Percentiles rank a stretch among this genome's conserved stretches.
phyloP scores from a whole-genome alignment of 768 basidiomycete species.

The Leccinum variicolor region DNA sequence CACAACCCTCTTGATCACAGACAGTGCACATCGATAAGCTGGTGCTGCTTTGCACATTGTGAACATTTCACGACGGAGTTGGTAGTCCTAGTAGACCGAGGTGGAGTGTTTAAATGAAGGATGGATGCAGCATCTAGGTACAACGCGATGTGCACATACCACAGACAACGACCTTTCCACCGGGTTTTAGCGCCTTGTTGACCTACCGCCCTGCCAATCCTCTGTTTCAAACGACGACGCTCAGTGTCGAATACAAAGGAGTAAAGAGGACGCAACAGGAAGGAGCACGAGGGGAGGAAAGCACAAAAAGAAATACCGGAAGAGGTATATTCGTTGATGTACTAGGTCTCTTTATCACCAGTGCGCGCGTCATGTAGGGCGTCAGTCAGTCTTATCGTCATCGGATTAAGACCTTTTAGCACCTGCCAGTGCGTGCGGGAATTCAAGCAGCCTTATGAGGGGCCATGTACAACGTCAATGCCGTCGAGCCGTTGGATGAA shows the following conservation, averaged over 20 bases:
- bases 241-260: too few species aligned
- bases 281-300: too few species aligned
- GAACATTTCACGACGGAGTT: constrained; percentile 49
- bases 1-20: not conserved
- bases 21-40: constrained; percentile 59
- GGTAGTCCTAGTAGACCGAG: not conserved
- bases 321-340: too few species aligned
- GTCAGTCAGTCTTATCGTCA: too few species aligned
- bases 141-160: constrained; percentile 47
- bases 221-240: too few species aligned
- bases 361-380: too few species aligned
- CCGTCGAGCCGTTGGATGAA: constrained; percentile 61
- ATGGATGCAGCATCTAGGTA: not conserved
- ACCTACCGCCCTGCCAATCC: too few species aligned
- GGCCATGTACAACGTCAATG: constrained; percentile 73
- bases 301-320: too few species aligned
- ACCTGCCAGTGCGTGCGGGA: too few species aligned
- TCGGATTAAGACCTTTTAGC: too few species aligned
- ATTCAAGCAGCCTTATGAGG: constrained; percentile 54
- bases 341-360: too few species aligned
- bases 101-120: constrained; percentile 6
- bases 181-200: constrained; percentile 33
- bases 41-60: constrained; percentile 76
- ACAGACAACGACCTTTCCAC: constrained; percentile 60
- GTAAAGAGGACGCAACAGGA: too few species aligned